phyloP scores from a whole-genome alignment of 1,284 basidiomycete species.

The Laetiporus sulphureus region DNA sequence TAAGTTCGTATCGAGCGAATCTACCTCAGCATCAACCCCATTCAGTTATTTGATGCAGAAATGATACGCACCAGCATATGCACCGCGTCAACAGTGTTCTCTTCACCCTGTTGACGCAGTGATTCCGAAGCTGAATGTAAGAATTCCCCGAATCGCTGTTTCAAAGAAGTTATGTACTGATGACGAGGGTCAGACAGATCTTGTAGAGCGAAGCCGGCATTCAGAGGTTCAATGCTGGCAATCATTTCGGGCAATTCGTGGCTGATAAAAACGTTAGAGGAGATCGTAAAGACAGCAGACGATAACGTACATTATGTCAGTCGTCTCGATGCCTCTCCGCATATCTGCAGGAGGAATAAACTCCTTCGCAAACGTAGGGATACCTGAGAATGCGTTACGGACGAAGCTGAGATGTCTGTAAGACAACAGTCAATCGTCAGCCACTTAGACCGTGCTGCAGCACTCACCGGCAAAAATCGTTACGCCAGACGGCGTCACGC shows the following conservation, averaged over 20 bases:
- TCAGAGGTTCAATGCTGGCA: conserved; percentile 47
- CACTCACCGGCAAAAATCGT: conserved; percentile 79
- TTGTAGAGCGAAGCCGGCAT: conserved; percentile 64
- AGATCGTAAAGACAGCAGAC: too few species aligned
- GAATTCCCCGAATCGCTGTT: conserved; percentile 61
- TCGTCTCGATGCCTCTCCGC: conserved; percentile 34
- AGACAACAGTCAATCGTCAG: background rate
- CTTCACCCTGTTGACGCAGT: conserved; percentile 66
- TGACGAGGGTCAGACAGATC: conserved; percentile 66
- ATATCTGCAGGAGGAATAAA: conserved; percentile 38
- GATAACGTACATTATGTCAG: conserved; percentile 52
- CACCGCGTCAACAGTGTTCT: conserved; percentile 87
- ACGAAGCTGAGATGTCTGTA: conserved; percentile 58
- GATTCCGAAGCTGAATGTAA: conserved; percentile 67
- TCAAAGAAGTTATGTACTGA: conserved; percentile 55
- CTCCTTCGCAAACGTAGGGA: conserved; percentile 57
- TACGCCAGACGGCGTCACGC: conserved; percentile 70
- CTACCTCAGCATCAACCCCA: conserved; percentile 26
- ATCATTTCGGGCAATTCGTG: conserved; percentile 71
- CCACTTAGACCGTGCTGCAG: background rate
- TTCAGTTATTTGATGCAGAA: background rate
- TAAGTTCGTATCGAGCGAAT: conserved; percentile 59
- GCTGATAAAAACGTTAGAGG: conserved; percentile 27
- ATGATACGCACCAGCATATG: conserved; percentile 47
- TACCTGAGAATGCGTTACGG: conserved; percentile 61